Percentiles rank a stretch among this genome's conserved stretches.
Conservation (phyloP, 2,329 filamentous ascomycete species). For the Coccinonectria pachysandricola region DNA sequence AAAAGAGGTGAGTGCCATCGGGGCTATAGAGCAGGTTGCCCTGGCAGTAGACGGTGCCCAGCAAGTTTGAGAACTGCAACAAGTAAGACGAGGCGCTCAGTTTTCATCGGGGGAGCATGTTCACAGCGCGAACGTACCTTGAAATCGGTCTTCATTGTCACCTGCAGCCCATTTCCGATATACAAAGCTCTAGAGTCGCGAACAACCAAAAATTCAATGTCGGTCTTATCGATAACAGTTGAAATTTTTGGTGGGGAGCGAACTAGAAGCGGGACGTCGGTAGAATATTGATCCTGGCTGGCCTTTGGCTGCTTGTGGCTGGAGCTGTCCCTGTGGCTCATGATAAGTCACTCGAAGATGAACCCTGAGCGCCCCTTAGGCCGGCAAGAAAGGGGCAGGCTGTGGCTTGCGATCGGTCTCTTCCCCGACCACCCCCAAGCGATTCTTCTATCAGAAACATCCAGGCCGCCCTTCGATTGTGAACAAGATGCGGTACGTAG, state of each 20-base stretch:
- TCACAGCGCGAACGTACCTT: constrained; percentile 56
- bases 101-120: too few relatives aligned
- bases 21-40: constrained; percentile 95
- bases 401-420: too few relatives aligned
- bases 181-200: constrained; percentile 15
- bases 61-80: constrained; percentile 87
- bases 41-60: constrained; percentile 96
- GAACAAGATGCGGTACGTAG: too few relatives aligned
- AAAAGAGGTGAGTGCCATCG: constrained; percentile 91
- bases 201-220: constrained; percentile 23
- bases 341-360: too few relatives aligned
- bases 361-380: too few relatives aligned
- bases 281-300: constrained; percentile 24
- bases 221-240: constrained; percentile 26
- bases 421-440: too few relatives aligned
- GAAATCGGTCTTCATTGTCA: constrained; percentile 96
- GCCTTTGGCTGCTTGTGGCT: too few relatives aligned
- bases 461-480: too few relatives aligned
- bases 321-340: too few relatives aligned
- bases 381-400: too few relatives aligned
- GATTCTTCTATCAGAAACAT: too few relatives aligned
- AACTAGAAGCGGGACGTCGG: constrained; percentile 17
- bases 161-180: constrained; percentile 30
- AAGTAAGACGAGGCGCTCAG: constrained; percentile 1
- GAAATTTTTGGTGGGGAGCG: constrained; percentile 17